A percentile compares a stretch with the other conserved stretches of the same genome.
These are phyloP conservation scores for Geotrichum siamense DNA, from an alignment of 1,139 yeast species.

Conservation along the genomic window DNA sequence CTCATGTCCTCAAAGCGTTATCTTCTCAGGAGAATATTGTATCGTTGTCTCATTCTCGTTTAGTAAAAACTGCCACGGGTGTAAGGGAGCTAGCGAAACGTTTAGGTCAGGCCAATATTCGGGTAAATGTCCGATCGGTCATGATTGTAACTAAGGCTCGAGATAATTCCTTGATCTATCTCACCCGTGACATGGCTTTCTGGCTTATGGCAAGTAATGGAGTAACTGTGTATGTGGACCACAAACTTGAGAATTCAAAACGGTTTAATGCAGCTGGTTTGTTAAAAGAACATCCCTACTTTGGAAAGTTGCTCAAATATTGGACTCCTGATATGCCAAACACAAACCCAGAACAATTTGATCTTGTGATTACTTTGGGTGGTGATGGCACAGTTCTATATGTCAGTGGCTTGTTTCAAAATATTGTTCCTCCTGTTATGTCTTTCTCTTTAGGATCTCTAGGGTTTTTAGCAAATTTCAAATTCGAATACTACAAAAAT, in stretches of 20 bases:
- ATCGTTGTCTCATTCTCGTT: constrained; percentile 22
- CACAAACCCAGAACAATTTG: constrained; percentile 54
- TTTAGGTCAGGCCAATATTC: constrained; percentile 65
- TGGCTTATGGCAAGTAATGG: constrained; percentile 51
- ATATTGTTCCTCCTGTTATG: constrained; percentile 81
- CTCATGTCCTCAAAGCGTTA: constrained; percentile 22
- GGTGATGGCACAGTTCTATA: constrained; percentile 88
- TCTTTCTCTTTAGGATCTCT: constrained; percentile 74
- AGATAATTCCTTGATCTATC: constrained; percentile 64
- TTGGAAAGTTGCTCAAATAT: constrained; percentile 38
- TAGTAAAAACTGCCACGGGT: constrained; percentile 74
- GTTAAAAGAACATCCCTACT: constrained; percentile 28
- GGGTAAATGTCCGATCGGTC: constrained; percentile 58
- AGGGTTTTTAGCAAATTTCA: constrained; percentile 75
- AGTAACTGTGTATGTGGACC: constrained; percentile 63
- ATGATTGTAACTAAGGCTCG: constrained; percentile 82
- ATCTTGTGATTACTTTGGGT: constrained; percentile 71
- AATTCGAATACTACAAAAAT: constrained; percentile 59
- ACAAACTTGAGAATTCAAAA: constrained; percentile 50
- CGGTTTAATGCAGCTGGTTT: constrained; percentile 47
- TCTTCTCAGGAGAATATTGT: constrained; percentile 20
- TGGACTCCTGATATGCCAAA: constrained; percentile 61
- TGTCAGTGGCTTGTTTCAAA: constrained; percentile 71
- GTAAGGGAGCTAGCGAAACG: constrained; percentile 74
- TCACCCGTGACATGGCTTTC: constrained; percentile 71